Evolutionary conservation across 2,329 filamentous ascomycete species (phyloP), one percentile per base, ranked within the genome.

Genomic region (Zymoseptoria brevis): DNA sequence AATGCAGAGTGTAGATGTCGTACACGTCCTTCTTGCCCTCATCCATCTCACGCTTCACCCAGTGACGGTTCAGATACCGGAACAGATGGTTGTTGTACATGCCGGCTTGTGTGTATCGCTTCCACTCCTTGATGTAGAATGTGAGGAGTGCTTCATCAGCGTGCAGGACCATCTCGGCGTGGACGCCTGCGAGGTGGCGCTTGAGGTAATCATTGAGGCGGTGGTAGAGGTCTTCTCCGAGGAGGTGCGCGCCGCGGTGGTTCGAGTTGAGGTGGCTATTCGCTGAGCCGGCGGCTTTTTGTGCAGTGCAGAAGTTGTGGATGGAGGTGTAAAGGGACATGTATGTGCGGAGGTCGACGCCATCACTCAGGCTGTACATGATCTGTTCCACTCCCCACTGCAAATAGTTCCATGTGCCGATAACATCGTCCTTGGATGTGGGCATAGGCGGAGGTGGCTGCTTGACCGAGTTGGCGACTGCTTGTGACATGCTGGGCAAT

Each of bases 1-100:
- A 80, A 69, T 99, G 94, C 41, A 99, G 79, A 0, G 94, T 99
- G 75, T 99, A 99, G 53, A 99, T 94, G 74, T 99, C 94, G 74
- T 95, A 97, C 7, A 97, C 89, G 69, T 93, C 89, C 79, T 97
- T 96, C 78, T 99, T 97, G 35, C 94, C 94, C 75, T 99, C 94
- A 64, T 99, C 94, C 77, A 99, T 96, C 77, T 99, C 94, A 29
- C 94, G 83, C 81, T 96, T 99, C 1, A 99, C 94, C 94, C 95
- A 99, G 76, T 99, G 94, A 29, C 94, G 85, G 72, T 99, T 99
- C 24, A 99, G 84, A 72, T 99, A 99, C 57, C 88, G 82, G 80
- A 99, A 99, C 7, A 99, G 79, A 73, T 99, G 93, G 75, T 99
- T 95, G 73, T 96, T 94, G 77, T 96, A 99, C 75, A 95, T 96